These are phyloP conservation scores for Hansfordia pulvinata DNA, from an alignment of 2,329 filamentous ascomycete species.

Conservation along the genomic window DNA sequence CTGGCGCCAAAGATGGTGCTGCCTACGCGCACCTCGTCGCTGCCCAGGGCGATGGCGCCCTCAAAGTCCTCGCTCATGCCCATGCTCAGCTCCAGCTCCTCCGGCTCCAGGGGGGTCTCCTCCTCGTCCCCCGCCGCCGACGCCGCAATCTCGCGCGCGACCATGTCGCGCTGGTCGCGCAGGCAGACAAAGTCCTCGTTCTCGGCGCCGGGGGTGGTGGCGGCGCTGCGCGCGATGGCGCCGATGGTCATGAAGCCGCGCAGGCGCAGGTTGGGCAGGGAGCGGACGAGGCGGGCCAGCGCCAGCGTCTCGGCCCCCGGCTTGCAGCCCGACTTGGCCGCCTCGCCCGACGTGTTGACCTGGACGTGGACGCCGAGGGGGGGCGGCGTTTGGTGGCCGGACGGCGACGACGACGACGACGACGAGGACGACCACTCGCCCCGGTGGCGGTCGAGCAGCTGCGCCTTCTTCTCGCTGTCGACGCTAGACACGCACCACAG, in stretches of 20 bases:
- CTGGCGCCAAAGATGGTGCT: slow-evolving; percentile 87
- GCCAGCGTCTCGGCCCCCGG: slow-evolving; percentile 47
- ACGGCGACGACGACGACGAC: slow-evolving; percentile 7
- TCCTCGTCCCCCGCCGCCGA: slow-evolving; percentile 21
- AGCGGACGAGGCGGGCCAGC: slow-evolving; percentile 57
- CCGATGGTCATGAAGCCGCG: slow-evolving; percentile 95
- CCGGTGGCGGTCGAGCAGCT: slow-evolving; percentile 65
- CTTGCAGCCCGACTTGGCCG: slow-evolving; percentile 67
- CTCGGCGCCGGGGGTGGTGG: slow-evolving; percentile 59
- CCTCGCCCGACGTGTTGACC: slow-evolving; percentile 88
- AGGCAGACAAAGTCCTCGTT: slow-evolving; percentile 80
- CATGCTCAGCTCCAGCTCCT: slow-evolving; percentile 82
- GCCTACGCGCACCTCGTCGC: slow-evolving; percentile 79
- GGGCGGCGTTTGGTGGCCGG: slow-evolving; percentile 19
- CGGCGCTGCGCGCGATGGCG: slow-evolving; percentile 74
- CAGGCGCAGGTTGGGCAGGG: slow-evolving; percentile 55
- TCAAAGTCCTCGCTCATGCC: slow-evolving; percentile 98
- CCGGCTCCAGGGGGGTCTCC: too few species aligned
- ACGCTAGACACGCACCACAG: slow-evolving; percentile 87
- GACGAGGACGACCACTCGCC: slow-evolving; percentile 34
- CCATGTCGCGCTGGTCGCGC: slow-evolving; percentile 54
- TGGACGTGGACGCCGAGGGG: slow-evolving; percentile 72
- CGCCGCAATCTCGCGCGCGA: slow-evolving; percentile 47
- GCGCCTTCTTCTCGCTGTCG: slow-evolving; percentile 78
- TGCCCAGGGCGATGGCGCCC: slow-evolving; percentile 70